A percentile compares a stretch with the other conserved stretches of the same genome.
Evolutionary conservation across 2,329 filamentous ascomycete species (phyloP).

Genomic region (Leptographium wingfieldii): DNA sequence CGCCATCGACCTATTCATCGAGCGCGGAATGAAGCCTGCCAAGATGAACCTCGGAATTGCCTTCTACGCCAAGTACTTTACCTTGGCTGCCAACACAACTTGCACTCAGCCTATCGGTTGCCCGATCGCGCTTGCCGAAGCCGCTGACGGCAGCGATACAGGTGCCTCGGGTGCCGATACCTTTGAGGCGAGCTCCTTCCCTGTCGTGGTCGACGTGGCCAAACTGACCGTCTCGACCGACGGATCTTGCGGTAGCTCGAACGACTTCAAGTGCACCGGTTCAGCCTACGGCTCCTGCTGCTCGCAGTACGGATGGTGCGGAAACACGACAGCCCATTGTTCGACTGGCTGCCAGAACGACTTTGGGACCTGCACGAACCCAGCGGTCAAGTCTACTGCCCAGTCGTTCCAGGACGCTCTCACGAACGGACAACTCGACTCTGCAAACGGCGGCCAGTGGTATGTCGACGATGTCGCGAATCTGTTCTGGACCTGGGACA

Average conservation of each 20-base stretch:
- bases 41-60: constrained; percentile 52
- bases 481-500: constrained; percentile 46
- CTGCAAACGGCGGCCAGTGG: constrained; percentile 39
- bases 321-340: constrained; percentile 5
- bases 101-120: constrained; percentile 36
- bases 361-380: constrained; percentile 7
- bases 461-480: constrained; percentile 33
- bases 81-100: constrained; percentile 30
- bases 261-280: constrained; percentile 6
- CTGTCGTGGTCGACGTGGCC: constrained; percentile 4
- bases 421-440: constrained; percentile 27
- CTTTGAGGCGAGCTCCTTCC: constrained; percentile 23
- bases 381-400: not conserved
- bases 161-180: constrained; percentile 25
- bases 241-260: constrained; percentile 5
- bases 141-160: constrained; percentile 30
- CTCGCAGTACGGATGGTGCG: constrained; percentile 8
- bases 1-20: constrained; percentile 46
- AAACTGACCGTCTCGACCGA: constrained; percentile 10
- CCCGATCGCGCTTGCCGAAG: constrained; percentile 42
- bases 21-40: constrained; percentile 33
- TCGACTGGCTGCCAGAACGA: constrained; percentile 7
- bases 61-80: constrained; percentile 56
- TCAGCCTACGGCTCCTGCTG: constrained; percentile 7
- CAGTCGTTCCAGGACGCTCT: constrained; percentile 30